Evolutionary conservation across 805 yeast species (phyloP).

Genomic region (Teunomyces tritomae): DNA sequence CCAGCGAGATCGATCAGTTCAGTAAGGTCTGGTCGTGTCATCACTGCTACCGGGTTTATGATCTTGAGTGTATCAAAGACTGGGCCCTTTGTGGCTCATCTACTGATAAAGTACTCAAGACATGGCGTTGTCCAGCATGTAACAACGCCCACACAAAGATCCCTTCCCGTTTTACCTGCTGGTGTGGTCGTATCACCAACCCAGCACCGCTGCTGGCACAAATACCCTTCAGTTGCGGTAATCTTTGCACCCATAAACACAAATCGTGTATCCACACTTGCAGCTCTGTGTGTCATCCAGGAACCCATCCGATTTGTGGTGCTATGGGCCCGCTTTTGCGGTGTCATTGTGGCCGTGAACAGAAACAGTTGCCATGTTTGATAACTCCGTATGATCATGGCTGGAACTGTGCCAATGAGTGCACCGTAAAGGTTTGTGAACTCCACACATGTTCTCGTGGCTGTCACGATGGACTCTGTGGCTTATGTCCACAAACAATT

Average conservation of each 20-base stretch:
- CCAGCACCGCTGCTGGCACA: slow-evolving; percentile 53
- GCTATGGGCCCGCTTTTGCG: slow-evolving; percentile 69
- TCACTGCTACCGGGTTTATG: slow-evolving; percentile 79
- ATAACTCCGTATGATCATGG: slow-evolving; percentile 66
- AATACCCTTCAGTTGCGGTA: slow-evolving; percentile 87
- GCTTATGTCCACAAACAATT: slow-evolving; percentile 56
- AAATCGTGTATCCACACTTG: slow-evolving; percentile 71
- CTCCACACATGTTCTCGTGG: slow-evolving; percentile 63
- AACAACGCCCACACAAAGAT: slow-evolving; percentile 48
- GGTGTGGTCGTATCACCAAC: slow-evolving; percentile 81
- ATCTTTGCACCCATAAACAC: slow-evolving; percentile 62
- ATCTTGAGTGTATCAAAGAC: slow-evolving; percentile 75
- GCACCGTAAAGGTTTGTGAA: slow-evolving; percentile 59
- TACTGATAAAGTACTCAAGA: slow-evolving; percentile 49
- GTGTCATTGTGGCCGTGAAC: slow-evolving; percentile 72
- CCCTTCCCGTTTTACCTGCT: slow-evolving; percentile 66
- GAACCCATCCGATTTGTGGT: slow-evolving; percentile 79
- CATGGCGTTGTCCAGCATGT: slow-evolving; percentile 89
- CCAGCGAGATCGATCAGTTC: slow-evolving; percentile 67
- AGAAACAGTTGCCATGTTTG: slow-evolving; percentile 68
- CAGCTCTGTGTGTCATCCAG: slow-evolving; percentile 78
- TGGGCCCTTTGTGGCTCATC: slow-evolving; percentile 84
- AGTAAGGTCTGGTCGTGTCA: slow-evolving; percentile 78
- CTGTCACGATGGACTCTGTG: slow-evolving; percentile 87
- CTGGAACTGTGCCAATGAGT: slow-evolving; percentile 63